Evolutionary conservation across 2,329 filamentous ascomycete genomes (phyloP).

Genomic region (Arthroderma sp.): DNA sequence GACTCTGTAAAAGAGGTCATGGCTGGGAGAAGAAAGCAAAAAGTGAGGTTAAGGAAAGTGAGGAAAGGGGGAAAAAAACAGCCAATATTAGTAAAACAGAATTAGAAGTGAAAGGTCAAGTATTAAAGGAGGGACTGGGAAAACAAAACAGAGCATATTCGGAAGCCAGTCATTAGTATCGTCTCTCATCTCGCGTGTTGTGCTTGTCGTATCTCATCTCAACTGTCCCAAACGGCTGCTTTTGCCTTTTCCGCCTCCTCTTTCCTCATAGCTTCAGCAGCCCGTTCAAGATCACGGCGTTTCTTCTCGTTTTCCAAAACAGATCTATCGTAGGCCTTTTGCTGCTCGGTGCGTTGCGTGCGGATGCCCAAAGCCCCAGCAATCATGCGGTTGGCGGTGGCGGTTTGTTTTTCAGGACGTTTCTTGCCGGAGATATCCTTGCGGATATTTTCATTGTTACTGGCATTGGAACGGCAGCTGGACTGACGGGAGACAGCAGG

Average conservation of each 20-base stretch:
- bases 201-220: not conserved
- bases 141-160: no score
- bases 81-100: no score
- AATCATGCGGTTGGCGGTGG: constrained; percentile 80
- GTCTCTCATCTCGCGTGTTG: no score
- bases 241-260: constrained; percentile 61
- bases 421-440: constrained; percentile 11
- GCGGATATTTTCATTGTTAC: not conserved
- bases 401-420: constrained; percentile 83
- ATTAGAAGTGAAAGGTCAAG: no score
- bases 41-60: no score
- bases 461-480: constrained; percentile 7
- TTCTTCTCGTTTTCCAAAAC: constrained; percentile 75
- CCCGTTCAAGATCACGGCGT: constrained; percentile 57
- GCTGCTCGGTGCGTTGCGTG: constrained; percentile 73
- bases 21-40: no score
- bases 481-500: constrained; percentile 40
- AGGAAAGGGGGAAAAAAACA: no score
- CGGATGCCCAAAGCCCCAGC: constrained; percentile 73
- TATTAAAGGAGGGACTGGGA: no score
- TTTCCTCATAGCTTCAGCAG: constrained; percentile 48
- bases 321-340: constrained; percentile 71
- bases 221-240: constrained; percentile 64
- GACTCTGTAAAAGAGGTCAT: no score
- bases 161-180: no score